These are phyloP conservation scores for Talaromyces thailandensis DNA, from an alignment of 495 filamentous ascomycete species.

Conservation along the genomic window DNA sequence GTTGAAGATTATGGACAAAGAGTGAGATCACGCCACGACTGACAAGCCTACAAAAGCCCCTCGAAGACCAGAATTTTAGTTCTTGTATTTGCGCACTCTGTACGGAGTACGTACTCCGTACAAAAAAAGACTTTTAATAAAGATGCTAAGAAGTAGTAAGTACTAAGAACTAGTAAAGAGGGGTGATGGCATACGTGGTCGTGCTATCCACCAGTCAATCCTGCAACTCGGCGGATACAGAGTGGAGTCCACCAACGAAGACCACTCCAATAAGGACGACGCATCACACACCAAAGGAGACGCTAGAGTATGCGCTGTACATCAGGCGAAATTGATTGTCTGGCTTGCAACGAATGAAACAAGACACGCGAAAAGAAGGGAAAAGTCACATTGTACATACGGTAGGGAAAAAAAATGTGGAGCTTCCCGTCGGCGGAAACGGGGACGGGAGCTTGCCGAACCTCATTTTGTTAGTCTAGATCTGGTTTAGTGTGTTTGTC, in stretches of 20 bases:
- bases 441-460: slow-evolving; percentile 4
- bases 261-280: not conserved
- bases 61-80: not conserved
- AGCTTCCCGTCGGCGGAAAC: slow-evolving; percentile 2
- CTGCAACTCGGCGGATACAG: not conserved
- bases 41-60: not conserved
- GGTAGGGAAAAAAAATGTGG: not conserved
- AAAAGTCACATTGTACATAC: not conserved
- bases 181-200: slow-evolving; percentile 6
- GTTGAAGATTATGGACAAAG: not conserved
- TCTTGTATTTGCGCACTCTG: too few relatives aligned
- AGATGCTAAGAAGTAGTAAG: not conserved
- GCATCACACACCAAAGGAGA: not conserved
- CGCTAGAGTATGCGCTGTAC: not conserved
- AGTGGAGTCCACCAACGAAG: not conserved
- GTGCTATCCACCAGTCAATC: slow-evolving; percentile 7
- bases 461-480: not conserved
- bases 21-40: not conserved
- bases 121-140: not conserved
- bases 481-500: not conserved
- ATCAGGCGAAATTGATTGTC: not conserved
- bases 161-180: not conserved
- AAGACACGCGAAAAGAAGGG: not conserved
- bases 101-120: not conserved
- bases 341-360: not conserved